Base-by-base conservation (phyloP, 129 eudicot genomes). In the Centaurea solstitialis region DNA sequence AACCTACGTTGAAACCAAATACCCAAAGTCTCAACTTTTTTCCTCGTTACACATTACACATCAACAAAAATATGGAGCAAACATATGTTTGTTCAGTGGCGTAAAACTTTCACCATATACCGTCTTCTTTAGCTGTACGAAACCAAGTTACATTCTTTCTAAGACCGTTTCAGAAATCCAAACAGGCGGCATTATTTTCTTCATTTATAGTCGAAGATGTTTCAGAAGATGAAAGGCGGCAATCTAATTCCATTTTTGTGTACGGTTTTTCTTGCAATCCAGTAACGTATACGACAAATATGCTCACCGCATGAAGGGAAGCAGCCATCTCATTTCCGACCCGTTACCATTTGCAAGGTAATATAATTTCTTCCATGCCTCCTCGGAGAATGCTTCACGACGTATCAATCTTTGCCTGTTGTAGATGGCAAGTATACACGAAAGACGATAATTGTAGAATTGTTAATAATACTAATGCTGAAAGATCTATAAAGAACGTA, bases 331-430 rank as follows among this genome's bases (percentile, higher is more conserved):
- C 90, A 96, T 88, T 87, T 96, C 98, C 13, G 95, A 70, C 17
- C 98, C 99, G 75, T 93, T 96, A 69, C 98, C 98, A 78, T 93
- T 88, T 41, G 94, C 89, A 71, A 96, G 89, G 73, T 77, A 87
- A 84, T 86, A 96, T 41, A 93, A 79, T 74, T 93, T 95, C 90
- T 91, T 96, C 99, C 98, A 96, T 26, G 84, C 89, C 30, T 91
- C 98, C 43, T 96, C 99, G 7, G 97, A 79, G 76, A 96, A 96
- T 39, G 88, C 91, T 43, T 91, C 99, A 28, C 89, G 87, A 0
- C 88, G 79, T 80, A 91, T 87, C 21, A 96, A 86, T 79, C 97
- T 88, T 91, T 96, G 98, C 91, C 99, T 94, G 87, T 53, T 17
- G 80, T 65, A 57, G 43, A 80, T 5, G 24, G 41, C 9, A 45